Base-by-base conservation (phyloP, 1,284 basidiomycete species). In the Pseudozyma sp. region DNA sequence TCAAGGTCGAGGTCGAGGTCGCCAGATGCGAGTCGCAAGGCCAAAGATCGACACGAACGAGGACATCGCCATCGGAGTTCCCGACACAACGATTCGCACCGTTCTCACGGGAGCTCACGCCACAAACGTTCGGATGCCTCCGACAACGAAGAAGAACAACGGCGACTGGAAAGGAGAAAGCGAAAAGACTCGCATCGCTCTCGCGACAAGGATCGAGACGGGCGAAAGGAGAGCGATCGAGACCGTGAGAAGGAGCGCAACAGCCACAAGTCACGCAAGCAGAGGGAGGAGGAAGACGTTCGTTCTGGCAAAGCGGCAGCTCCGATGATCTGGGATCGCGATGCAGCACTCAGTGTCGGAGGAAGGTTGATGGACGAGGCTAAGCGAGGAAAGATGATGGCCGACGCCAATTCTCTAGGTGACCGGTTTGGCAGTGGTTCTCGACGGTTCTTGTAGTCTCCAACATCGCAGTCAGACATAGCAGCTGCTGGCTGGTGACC, bases 271-370 rank as follows among this genome's bases (percentile, higher is more conserved):
- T 47, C 59, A 53, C 62, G 63, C 46, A 72, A 73, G 34, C 39
- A 76, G 53, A 54, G 59, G 13, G 69, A 76, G 56, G 59, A 76
- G 44, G 50, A 62, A 11, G 69, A 76, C 3, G 65, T 69, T 30
- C 56, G 55, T n/a, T 51, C 56, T 16, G 68, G 68, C 29, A 72
- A 52, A 48, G 44, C 45, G n/a, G 55, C 59, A 3, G 62, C 64
- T 39, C 72, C 76, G 5, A 53, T 69, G 61, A 63, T 78, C 13
- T 78, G 76, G 76, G 76, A 78, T 47, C 52, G 72, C 29, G 76
- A 78, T n/a, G 64, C 67, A 42, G 68, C 68, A 30, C 57, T 78
- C 47, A 66, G 68, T 17, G 49, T 73, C 13, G 76, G 76, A 30
- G 62, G 54, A 14, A 48, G 55, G n/a, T 31, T 73, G 62, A 72